Evolutionary conservation across 371 early-diverging fungal species (phyloP).

Genomic region (Basidiobolus meristosporus): DNA sequence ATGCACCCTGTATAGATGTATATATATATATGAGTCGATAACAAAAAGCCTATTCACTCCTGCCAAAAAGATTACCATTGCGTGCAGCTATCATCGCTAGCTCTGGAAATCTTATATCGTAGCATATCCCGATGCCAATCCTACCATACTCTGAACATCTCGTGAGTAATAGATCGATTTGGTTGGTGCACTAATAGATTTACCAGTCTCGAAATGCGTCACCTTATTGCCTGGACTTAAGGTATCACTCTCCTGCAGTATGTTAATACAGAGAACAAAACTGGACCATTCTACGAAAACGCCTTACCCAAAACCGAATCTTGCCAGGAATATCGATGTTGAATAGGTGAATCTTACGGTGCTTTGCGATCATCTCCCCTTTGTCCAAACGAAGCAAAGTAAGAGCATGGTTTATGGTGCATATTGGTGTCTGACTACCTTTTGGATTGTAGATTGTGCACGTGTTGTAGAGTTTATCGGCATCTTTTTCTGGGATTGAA

Average conservation of each 20-base stretch:
- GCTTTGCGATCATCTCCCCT: constrained; percentile 31
- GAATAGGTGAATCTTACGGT: constrained; percentile 78
- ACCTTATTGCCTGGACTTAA: constrained; percentile 50
- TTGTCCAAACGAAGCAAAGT: not conserved
- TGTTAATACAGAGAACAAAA: not conserved
- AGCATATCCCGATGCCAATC: constrained; percentile 88
- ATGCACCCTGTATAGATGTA: constrained; percentile 33
- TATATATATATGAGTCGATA: not conserved
- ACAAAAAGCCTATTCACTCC: not conserved
- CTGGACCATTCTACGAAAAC: not conserved
- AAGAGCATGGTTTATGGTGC: not conserved
- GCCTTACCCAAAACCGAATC: constrained; percentile 51
- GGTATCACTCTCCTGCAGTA: constrained; percentile 59
- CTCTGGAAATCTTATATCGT: constrained; percentile 90
- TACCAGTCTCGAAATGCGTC: constrained; percentile 63
- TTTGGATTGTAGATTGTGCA: constrained; percentile 68
- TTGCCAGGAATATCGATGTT: constrained; percentile 90
- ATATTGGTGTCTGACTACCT: constrained; percentile 18
- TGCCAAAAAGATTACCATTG: constrained; percentile 14
- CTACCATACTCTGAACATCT: constrained; percentile 41
- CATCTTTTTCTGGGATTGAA: constrained; percentile 73
- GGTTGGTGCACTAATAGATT: not conserved
- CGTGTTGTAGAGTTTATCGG: constrained; percentile 67
- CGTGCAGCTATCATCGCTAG: constrained; percentile 84
- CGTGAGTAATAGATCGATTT: not conserved